Evolutionary conservation across 2,329 filamentous ascomycete genomes (phyloP).

Genomic region (Penicillium paneum): DNA sequence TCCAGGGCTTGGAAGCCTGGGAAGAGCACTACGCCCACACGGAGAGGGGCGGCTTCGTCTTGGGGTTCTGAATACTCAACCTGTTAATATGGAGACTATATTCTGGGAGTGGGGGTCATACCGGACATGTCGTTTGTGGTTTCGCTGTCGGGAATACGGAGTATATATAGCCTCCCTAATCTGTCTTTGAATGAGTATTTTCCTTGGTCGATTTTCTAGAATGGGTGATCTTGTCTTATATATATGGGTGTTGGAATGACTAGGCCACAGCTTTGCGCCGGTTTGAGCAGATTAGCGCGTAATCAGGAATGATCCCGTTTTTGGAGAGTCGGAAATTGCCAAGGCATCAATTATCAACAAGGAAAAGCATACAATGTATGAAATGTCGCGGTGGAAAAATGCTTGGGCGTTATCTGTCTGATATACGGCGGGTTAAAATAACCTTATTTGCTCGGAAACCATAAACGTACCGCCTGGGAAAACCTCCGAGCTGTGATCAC

Average conservation of each 20-base stretch:
- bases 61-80: background rate
- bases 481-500: background rate
- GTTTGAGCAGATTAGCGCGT: conserved; percentile 1
- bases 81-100: background rate
- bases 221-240: background rate
- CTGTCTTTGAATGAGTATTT: background rate
- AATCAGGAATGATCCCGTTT: background rate
- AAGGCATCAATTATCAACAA: background rate
- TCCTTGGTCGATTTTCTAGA: background rate
- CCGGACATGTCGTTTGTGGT: background rate
- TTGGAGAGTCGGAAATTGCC: background rate
- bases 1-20: conserved; percentile 45
- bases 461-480: background rate
- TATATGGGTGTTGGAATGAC: background rate
- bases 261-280: background rate
- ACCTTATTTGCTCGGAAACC: background rate
- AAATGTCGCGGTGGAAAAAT: background rate
- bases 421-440: background rate
- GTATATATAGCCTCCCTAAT: too few species aligned
- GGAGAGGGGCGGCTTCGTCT: background rate
- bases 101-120: background rate
- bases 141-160: too few species aligned
- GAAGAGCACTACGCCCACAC: conserved; percentile 31
- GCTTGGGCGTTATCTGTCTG: background rate
- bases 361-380: background rate